These are phyloP conservation scores for Colletotrichum phormii DNA, from an alignment of 2,329 filamentous ascomycete genomes.

Conservation along the genomic window DNA sequence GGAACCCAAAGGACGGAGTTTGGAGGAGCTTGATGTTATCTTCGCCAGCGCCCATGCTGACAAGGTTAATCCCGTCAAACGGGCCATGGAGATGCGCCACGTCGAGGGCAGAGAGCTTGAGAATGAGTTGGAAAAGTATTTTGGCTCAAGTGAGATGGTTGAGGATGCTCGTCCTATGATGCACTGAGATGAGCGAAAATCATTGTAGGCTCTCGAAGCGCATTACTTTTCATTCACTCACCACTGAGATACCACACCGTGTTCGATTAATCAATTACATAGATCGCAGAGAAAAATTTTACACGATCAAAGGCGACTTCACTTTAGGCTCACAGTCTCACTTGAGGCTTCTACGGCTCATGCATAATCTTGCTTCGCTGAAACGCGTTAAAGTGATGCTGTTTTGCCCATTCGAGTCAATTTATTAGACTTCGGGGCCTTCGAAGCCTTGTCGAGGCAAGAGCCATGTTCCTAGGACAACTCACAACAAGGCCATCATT, in stretches of 20 bases:
- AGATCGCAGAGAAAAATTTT: too few relatives aligned
- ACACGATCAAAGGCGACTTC: too few relatives aligned
- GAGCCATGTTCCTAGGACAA: too few relatives aligned
- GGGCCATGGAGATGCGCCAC: slow-evolving; percentile 42
- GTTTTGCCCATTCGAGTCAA: too few relatives aligned
- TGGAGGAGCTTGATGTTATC: slow-evolving; percentile 71
- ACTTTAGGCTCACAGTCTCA: too few relatives aligned
- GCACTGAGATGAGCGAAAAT: neutral
- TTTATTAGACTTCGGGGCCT: too few relatives aligned
- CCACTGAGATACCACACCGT: neutral
- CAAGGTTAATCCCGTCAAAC: slow-evolving; percentile 42
- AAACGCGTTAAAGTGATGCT: too few relatives aligned
- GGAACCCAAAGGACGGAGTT: slow-evolving; percentile 63
- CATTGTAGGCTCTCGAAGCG: neutral
- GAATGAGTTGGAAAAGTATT: slow-evolving; percentile 44
- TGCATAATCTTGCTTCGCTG: too few relatives aligned
- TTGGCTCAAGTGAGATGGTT: slow-evolving; percentile 38
- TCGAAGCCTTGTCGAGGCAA: too few relatives aligned
- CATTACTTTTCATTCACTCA: neutral
- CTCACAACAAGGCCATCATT: too few relatives aligned
- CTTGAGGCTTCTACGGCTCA: too few relatives aligned
- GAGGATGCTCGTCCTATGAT: slow-evolving; percentile 36
- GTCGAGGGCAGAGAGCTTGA: slow-evolving; percentile 40
- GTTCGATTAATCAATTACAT: too few relatives aligned
- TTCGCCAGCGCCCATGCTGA: slow-evolving; percentile 45